Evolutionary conservation across 768 basidiomycete genomes (phyloP).

Genomic region (Kwoniella newhampshirensis): DNA sequence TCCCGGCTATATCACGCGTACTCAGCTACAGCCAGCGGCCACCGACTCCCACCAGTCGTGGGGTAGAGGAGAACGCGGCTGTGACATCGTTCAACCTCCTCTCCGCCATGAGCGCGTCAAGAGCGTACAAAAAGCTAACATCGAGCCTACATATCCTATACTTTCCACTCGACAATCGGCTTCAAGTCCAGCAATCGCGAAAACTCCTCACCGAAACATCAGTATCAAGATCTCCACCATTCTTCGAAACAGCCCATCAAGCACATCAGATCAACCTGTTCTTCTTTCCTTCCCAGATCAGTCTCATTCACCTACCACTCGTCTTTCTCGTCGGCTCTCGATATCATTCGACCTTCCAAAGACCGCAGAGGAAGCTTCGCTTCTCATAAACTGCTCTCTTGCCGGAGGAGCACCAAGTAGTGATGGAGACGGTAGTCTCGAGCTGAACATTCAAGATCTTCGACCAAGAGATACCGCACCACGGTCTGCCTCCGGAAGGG

Average conservation of each 20-base stretch:
- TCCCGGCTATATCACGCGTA: neutral
- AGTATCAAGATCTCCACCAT: neutral
- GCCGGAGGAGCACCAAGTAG: constrained; percentile 7
- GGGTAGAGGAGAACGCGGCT: too few relatives aligned
- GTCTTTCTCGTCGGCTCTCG: too few relatives aligned
- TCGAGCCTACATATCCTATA: constrained; percentile 22
- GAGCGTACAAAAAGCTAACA: neutral
- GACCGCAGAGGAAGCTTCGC: constrained; percentile 11
- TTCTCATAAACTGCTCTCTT: constrained; percentile 17
- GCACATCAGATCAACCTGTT: neutral
- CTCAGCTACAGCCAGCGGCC: too few relatives aligned
- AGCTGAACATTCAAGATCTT: constrained; percentile 10
- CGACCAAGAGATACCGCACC: too few relatives aligned
- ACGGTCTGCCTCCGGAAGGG: too few relatives aligned
- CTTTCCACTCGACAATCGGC: constrained; percentile 33
- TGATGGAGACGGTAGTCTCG: constrained; percentile 14
- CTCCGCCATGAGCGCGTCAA: neutral
- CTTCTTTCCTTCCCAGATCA: neutral
- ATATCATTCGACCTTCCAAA: constrained; percentile 17
- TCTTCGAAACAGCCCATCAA: neutral
- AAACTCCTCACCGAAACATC: constrained; percentile 7
- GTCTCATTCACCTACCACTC: neutral
- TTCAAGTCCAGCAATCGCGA: constrained; percentile 15
- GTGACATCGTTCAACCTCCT: too few relatives aligned
- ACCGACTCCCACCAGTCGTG: too few relatives aligned